Evolutionary conservation across 78 protist species (phyloP).

Genomic region (Dictyostelium firmibasis): DNA sequence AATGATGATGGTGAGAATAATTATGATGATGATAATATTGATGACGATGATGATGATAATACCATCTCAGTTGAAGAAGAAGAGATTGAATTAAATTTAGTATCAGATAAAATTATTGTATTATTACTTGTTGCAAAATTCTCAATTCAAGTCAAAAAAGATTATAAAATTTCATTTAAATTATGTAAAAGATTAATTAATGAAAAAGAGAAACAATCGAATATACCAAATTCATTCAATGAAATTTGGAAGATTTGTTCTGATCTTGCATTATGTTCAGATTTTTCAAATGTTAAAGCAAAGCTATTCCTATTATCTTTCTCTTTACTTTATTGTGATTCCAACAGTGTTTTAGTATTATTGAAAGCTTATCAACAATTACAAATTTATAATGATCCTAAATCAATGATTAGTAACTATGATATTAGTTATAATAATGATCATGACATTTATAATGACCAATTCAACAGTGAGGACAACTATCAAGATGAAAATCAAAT

Average conservation of each 20-base stretch:
- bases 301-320: constrained; percentile 12
- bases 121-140: neutral
- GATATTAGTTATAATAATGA: neutral
- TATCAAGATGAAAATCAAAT: neutral
- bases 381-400: neutral
- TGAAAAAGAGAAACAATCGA: neutral
- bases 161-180: constrained; percentile 4
- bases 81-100: neutral
- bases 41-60: neutral
- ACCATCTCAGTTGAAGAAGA: neutral
- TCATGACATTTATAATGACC: neutral
- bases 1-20: neutral
- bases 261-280: neutral
- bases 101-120: constrained; percentile 4
- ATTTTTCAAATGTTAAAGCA: neutral
- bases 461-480: neutral
- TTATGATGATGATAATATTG: neutral
- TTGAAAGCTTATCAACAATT: constrained; percentile 26
- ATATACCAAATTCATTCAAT: constrained; percentile 23
- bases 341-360: neutral
- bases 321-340: constrained; percentile 8
- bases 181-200: constrained; percentile 26
- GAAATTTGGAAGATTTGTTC: constrained; percentile 39
- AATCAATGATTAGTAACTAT: neutral
- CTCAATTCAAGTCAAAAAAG: neutral